phyloP scores from a whole-genome alignment of 768 basidiomycete genomes.

The Rhodotorula babjevae region DNA sequence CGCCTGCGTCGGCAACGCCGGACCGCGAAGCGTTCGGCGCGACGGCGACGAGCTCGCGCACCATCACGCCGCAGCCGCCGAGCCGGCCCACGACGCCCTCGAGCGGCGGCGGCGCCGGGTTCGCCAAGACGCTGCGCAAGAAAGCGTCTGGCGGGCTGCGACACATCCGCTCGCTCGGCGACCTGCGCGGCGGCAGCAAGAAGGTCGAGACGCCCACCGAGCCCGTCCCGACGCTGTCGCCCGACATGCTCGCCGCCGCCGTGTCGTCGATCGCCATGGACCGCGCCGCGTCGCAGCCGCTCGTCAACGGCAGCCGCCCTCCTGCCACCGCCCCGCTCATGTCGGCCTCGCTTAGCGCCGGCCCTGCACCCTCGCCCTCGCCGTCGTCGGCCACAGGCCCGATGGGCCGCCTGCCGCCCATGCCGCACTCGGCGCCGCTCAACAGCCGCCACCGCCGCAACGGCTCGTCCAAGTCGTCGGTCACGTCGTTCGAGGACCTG shows the following conservation, averaged over 20 bases:
- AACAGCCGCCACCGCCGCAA: neutral
- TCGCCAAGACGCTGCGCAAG: slow-evolving; percentile 5
- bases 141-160: slow-evolving; percentile 18
- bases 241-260: neutral
- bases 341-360: neutral
- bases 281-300: slow-evolving; percentile 10
- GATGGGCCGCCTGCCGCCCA: slow-evolving; percentile 1
- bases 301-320: neutral
- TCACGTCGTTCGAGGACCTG: slow-evolving; percentile 25
- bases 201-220: neutral
- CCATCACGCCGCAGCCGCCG: slow-evolving; percentile 6
- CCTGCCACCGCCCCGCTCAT: neutral
- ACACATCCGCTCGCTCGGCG: slow-evolving; percentile 31
- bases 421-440: neutral
- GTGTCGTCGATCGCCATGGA: slow-evolving; percentile 1
- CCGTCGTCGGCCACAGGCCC: neutral
- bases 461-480: slow-evolving; percentile 20
- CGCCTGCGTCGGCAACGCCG: neutral
- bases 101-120: no score
- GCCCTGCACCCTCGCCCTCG: neutral
- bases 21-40: neutral
- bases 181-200: slow-evolving; percentile 16
- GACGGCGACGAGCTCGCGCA: slow-evolving; percentile 4
- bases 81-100: neutral
- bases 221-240: slow-evolving; percentile 11